A percentile compares a stretch with the other conserved stretches of the same genome.
Conservation (phyloP, 2,329 filamentous ascomycete genomes). For the Mollisiaceae sp. region DNA sequence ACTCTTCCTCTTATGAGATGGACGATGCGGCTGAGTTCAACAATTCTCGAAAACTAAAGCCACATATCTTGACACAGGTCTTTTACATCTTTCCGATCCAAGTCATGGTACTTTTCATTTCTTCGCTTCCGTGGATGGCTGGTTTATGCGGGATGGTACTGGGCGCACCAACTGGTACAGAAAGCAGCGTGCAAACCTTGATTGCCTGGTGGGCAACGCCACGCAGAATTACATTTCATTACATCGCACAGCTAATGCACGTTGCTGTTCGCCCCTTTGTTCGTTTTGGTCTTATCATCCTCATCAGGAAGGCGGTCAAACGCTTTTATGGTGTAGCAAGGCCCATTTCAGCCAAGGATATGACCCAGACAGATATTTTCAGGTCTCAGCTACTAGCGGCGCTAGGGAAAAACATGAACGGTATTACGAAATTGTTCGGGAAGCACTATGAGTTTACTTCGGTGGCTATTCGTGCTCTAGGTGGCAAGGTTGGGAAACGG, state of each 20-base stretch:
- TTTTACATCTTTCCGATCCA: constrained; percentile 51
- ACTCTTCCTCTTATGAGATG: constrained; percentile 62
- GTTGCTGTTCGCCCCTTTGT: constrained; percentile 23
- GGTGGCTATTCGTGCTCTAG: constrained; percentile 54
- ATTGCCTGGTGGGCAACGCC: constrained; percentile 56
- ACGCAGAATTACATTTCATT: constrained; percentile 55
- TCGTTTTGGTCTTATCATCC: constrained; percentile 39
- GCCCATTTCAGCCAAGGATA: background rate
- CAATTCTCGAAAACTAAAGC: constrained; percentile 38
- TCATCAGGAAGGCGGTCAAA: constrained; percentile 47
- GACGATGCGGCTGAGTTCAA: constrained; percentile 53
- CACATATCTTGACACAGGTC: constrained; percentile 52
- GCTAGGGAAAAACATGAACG: constrained; percentile 45
- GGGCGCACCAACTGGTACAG: constrained; percentile 42
- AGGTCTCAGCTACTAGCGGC: background rate
- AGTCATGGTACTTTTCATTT: constrained; percentile 48
- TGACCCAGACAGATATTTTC: background rate
- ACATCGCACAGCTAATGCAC: constrained; percentile 52
- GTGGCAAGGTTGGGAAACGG: constrained; percentile 56
- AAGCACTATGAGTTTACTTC: constrained; percentile 61
- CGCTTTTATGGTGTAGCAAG: background rate
- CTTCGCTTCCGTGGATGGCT: constrained; percentile 52
- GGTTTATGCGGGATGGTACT: constrained; percentile 52
- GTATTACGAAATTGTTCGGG: constrained; percentile 57
- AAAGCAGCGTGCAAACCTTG: constrained; percentile 48